Conservation (phyloP, 192 early-diverging fungal species). For the Diversispora epigaea region DNA sequence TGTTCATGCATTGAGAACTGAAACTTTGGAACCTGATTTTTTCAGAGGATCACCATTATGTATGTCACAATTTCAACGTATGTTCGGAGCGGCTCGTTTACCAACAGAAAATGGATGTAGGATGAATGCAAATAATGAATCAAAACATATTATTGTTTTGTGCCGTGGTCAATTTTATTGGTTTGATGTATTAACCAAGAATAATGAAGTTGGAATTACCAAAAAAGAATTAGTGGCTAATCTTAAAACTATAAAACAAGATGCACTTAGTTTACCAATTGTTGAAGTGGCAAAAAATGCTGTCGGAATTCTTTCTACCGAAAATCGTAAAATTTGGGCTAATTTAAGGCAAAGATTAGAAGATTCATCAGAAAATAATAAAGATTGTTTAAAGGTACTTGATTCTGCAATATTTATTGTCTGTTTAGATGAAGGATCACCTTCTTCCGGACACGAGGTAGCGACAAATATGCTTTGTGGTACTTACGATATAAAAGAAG, state of each 20-base stretch:
- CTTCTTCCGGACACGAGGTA: slow-evolving; percentile 39
- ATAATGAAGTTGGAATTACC: slow-evolving; percentile 49
- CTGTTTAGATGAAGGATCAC: slow-evolving; percentile 69
- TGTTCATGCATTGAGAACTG: slow-evolving; percentile 62
- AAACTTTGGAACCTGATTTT: slow-evolving; percentile 61
- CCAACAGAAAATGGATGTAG: slow-evolving; percentile 56
- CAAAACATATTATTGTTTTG: slow-evolving; percentile 68
- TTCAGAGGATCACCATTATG: slow-evolving; percentile 64
- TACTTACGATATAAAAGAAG: slow-evolving; percentile 46
- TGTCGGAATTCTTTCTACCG: slow-evolving; percentile 68
- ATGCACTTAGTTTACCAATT: slow-evolving; percentile 49
- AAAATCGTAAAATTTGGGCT: slow-evolving; percentile 80
- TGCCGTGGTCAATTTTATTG: slow-evolving; percentile 75
- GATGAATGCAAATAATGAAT: slow-evolving; percentile 30
- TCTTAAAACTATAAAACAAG: slow-evolving; percentile 57
- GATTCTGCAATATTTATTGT: slow-evolving; percentile 76
- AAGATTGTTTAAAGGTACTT: slow-evolving; percentile 57
- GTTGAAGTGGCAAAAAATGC: slow-evolving; percentile 58
- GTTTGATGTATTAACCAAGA: slow-evolving; percentile 68
- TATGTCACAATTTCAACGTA: slow-evolving; percentile 77
- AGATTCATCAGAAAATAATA: slow-evolving; percentile 41
- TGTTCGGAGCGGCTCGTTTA: slow-evolving; percentile 82
- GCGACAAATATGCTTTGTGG: slow-evolving; percentile 53
- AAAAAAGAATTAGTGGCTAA: slow-evolving; percentile 71
- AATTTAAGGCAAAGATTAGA: slow-evolving; percentile 56